These are phyloP conservation scores for Saururus chinensis DNA, from an alignment of 164 flowering plant species.

Conservation along the genomic window DNA sequence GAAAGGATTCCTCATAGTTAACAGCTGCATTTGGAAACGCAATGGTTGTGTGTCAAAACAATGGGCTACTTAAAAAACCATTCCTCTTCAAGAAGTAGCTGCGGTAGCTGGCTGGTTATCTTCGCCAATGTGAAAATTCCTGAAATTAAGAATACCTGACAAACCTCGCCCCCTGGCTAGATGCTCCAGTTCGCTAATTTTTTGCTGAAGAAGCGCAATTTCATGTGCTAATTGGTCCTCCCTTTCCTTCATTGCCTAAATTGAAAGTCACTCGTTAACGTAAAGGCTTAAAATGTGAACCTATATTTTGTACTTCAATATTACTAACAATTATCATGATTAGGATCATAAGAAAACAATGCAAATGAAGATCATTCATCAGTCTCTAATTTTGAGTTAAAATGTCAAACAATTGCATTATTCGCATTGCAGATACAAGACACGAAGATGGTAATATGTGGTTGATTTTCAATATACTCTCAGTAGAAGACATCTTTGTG, in stretches of 20 bases:
- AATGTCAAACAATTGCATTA: no score
- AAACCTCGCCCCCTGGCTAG: constrained; percentile 52
- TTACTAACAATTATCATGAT: no score
- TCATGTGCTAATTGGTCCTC: constrained; percentile 46
- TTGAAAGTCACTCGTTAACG: neutral
- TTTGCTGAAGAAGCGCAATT: constrained; percentile 43
- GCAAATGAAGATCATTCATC: no score
- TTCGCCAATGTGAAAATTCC: constrained; percentile 19
- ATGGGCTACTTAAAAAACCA: neutral
- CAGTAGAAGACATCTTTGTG: no score
- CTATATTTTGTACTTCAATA: no score
- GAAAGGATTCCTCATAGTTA: neutral
- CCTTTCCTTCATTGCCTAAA: constrained; percentile 33
- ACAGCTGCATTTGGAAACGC: neutral
- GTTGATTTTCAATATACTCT: no score
- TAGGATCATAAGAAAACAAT: no score
- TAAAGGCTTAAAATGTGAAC: neutral
- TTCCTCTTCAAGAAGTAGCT: neutral
- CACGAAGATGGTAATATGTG: no score
- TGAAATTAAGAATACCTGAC: constrained; percentile 37
- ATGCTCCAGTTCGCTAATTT: constrained; percentile 45
- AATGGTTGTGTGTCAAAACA: neutral
- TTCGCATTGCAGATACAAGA: no score
- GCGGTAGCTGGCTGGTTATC: constrained; percentile 14
- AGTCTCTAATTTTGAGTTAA: no score